phyloP scores from a whole-genome alignment of 805 yeast species.

The Kregervanrija delftensis region DNA sequence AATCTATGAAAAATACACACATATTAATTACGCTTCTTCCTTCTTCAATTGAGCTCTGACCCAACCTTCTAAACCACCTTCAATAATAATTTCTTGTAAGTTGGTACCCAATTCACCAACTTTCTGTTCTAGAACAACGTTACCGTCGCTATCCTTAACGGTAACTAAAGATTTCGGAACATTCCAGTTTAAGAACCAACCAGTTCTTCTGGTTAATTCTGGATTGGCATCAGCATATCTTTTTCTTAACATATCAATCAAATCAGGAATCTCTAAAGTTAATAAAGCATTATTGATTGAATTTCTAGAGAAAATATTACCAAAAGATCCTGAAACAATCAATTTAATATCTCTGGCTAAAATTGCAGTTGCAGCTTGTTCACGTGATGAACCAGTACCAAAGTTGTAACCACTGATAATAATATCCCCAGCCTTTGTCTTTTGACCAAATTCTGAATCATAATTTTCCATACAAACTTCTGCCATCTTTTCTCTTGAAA shows the following conservation, averaged over 20 bases:
- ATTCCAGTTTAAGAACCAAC: conserved; percentile 90
- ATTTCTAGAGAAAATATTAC: conserved; percentile 93
- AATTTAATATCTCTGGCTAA: conserved; percentile 88
- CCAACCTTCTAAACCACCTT: conserved; percentile 99
- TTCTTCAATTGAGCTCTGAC: conserved; percentile 62
- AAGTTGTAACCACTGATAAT: conserved; percentile 89
- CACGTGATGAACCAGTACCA: conserved; percentile 98
- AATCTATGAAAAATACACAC: too few relatives aligned
- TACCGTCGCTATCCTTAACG: conserved; percentile 60
- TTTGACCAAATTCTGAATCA: conserved; percentile 78
- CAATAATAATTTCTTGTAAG: conserved; percentile 91
- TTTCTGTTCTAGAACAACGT: conserved; percentile 66
- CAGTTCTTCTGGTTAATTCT: conserved; percentile 90
- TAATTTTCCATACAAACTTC: conserved; percentile 99
- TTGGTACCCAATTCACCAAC: conserved; percentile 96
- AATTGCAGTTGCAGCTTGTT: conserved; percentile 98
- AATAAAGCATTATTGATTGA: conserved; percentile 93
- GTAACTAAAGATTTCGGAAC: conserved; percentile 77
- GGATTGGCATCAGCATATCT: conserved; percentile 40
- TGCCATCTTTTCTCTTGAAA: conserved; percentile 92
- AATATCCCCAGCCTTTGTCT: conserved; percentile 79
- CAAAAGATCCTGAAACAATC: conserved; percentile 95
- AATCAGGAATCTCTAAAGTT: conserved; percentile 87
- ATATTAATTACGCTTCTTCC: conserved; percentile 7
- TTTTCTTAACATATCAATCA: conserved; percentile 70